Base-by-base conservation (phyloP, 148 eudicot genomes). In the Mesembryanthemum crystallinum region DNA sequence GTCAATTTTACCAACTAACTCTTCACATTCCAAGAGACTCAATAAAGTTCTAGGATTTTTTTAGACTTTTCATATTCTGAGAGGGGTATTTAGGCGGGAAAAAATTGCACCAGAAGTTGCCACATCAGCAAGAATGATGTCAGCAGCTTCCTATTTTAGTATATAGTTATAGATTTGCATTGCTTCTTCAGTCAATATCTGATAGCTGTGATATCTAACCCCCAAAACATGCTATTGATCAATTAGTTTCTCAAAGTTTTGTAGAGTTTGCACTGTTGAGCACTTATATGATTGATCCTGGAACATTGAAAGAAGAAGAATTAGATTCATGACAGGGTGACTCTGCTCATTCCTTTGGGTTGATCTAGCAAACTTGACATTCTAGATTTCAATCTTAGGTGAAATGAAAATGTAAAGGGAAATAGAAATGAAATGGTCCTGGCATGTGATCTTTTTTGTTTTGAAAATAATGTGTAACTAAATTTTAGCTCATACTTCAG, bases 371-470 rank as follows among this genome's bases (percentile, higher is more conserved):
- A 58, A 37, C 33, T 20, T 55, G 20, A 67, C 17, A 47, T 33
- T 39, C 35, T 60, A 25, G 52, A 6, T 42, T 76, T 43, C 29
- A 0, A 43, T n/a, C 35, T 45, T 8, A 57, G 59, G 61, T 45
- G 45, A 43, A 43, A 11, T 59, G n/a, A 25, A 14, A 13, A 5
- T 21, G 43, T 73, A 21, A 14, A 28, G 0, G 1, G 5, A 3
- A 27, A 24, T 42, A 29, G 29, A 29, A 30, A n/a, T 1, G 0
- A 14, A 52, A 23, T 47, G 13, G 70, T 60, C 25, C 18, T 17
- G 47, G 64, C 8, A 65, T 55, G 51, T 71, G 24, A 71, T 30
- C 21, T 71, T 17, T 64, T 45, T 24, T 80, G 72, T 42, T 63
- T 67, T 27, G 24, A 32, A 14, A 59, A 24, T 67, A 35, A 39